Evolutionary conservation across 352 stramenopile species (phyloP).

Genomic region (Thalassiosira sp.): DNA sequence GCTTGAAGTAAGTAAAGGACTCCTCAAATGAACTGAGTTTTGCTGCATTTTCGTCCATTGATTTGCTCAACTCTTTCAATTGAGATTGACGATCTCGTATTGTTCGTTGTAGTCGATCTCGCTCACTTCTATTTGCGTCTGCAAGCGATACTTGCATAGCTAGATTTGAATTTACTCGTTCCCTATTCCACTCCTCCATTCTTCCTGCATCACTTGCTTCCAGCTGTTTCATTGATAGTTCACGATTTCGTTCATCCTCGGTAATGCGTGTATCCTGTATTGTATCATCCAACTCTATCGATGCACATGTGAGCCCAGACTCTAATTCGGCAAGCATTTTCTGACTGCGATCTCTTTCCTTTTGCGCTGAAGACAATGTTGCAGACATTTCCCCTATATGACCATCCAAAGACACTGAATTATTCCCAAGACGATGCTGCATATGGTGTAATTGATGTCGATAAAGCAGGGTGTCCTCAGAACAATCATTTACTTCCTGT

Average conservation of each 20-base stretch:
- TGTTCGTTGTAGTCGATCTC: constrained; percentile 45
- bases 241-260: constrained; percentile 46
- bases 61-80: constrained; percentile 37
- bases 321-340: constrained; percentile 74
- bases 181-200: constrained; percentile 75
- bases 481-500: constrained; percentile 55
- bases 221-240: constrained; percentile 43
- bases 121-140: constrained; percentile 52
- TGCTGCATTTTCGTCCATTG: constrained; percentile 41
- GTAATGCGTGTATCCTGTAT: constrained; percentile 39
- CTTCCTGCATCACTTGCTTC: constrained; percentile 59
- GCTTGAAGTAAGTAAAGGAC: constrained; percentile 66
- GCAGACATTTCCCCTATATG: constrained; percentile 77
- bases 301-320: constrained; percentile 60
- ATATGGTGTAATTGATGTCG: constrained; percentile 77
- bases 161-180: constrained; percentile 48
- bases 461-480: constrained; percentile 72
- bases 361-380: constrained; percentile 55
- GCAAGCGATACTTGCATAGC: constrained; percentile 45
- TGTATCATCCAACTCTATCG: constrained; percentile 63
- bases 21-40: constrained; percentile 59
- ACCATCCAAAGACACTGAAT: constrained; percentile 70
- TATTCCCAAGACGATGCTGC: constrained; percentile 66
- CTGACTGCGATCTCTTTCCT: constrained; percentile 62
- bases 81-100: constrained; percentile 36